These are phyloP conservation scores for Phaeosphaeria sp. DNA, from an alignment of 2,329 filamentous ascomycete genomes.

Conservation along the genomic window DNA sequence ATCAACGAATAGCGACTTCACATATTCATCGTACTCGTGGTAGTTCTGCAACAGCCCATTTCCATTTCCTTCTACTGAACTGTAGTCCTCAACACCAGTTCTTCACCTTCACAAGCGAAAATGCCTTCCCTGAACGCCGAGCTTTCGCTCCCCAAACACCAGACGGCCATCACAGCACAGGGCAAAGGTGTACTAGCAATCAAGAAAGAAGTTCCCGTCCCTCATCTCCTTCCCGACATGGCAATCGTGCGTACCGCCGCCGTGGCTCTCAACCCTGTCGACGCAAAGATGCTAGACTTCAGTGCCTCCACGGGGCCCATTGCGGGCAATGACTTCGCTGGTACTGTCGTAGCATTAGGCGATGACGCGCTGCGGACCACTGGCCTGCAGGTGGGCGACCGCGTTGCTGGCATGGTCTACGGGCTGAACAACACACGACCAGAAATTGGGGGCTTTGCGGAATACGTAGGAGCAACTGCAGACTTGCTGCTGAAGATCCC, in stretches of 20 bases:
- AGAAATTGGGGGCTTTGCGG: background rate
- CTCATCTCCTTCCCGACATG: background rate
- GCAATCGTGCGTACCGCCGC: background rate
- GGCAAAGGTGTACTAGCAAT: background rate
- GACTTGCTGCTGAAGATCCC: background rate
- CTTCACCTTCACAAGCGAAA: no score
- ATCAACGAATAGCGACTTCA: no score
- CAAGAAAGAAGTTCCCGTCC: background rate
- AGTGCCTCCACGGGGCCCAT: background rate
- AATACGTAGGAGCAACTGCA: background rate
- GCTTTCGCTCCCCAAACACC: background rate
- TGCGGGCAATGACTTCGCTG: background rate
- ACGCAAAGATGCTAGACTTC: background rate
- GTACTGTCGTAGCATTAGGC: background rate
- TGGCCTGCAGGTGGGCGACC: background rate
- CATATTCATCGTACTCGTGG: no score
- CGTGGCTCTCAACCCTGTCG: background rate
- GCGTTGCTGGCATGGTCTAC: background rate
- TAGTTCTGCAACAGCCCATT: no score
- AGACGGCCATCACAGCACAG: background rate
- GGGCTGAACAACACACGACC: background rate
- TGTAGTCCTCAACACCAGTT: no score
- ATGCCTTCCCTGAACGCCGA: no score
- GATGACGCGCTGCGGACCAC: no score
- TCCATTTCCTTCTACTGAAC: no score